A percentile compares a stretch with the other conserved stretches of the same genome.
Conservation (phyloP, 1,284 basidiomycete species). For the Austroboletus novae-zelandiae region DNA sequence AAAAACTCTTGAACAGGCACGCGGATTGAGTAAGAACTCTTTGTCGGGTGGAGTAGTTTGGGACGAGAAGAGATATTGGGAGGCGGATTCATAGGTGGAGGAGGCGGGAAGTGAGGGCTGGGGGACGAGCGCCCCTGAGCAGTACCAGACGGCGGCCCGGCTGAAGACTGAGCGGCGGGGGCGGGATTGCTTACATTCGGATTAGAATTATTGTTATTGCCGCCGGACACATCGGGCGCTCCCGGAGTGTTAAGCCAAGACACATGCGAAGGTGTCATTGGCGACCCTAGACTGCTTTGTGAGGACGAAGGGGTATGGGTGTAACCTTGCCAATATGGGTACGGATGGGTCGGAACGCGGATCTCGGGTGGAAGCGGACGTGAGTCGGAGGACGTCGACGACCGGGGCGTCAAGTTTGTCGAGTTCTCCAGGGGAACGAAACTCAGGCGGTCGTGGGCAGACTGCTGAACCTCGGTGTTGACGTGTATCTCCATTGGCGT, state of each 20-base stretch:
- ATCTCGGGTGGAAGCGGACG: constrained; percentile 32
- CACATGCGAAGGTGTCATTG: constrained; percentile 36
- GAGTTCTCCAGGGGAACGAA: constrained; percentile 24
- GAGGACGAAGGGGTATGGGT: constrained; percentile 31
- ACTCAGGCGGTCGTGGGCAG: constrained; percentile 13
- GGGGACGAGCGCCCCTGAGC: constrained; percentile 23
- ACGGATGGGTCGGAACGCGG: constrained; percentile 32
- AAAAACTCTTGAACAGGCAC: constrained; percentile 34
- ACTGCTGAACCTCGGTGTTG: constrained; percentile 27
- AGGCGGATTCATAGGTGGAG: constrained; percentile 29
- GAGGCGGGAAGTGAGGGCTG: constrained; percentile 28
- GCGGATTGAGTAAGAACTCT: constrained; percentile 37
- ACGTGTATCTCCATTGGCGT: constrained; percentile 28
- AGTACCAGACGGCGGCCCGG: constrained; percentile 11
- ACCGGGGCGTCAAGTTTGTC: constrained; percentile 14
- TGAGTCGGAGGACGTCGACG: constrained; percentile 17
- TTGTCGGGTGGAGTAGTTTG: constrained; percentile 26
- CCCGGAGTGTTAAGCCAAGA: constrained; percentile 34
- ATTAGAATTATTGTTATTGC: constrained; percentile 8
- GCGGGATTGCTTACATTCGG: constrained; percentile 9
- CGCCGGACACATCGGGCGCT: constrained; percentile 6
- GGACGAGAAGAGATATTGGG: constrained; percentile 21
- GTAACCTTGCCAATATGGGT: constrained; percentile 34
- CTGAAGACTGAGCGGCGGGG: constrained; percentile 3
- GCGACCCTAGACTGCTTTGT: constrained; percentile 34